Evolutionary conservation across 1,284 basidiomycete species (phyloP), one percentile per base, ranked within the genome.

Genomic region (Leccinum cinnamomeum): DNA sequence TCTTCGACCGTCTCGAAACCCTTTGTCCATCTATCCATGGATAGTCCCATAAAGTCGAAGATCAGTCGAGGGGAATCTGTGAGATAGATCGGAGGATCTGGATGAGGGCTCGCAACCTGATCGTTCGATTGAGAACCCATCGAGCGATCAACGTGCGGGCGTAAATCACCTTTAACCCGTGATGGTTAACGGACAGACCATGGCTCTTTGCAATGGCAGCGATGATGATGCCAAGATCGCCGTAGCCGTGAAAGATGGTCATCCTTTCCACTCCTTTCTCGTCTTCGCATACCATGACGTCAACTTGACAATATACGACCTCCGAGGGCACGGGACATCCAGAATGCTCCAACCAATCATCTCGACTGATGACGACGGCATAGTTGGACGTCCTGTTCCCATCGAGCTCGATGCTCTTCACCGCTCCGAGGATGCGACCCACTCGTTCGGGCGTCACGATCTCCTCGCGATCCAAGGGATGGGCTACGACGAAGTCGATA

Each of bases 161-260:
- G 28, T 1, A 18, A 69, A 50, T 69, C 53, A 89, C 89, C 79
- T 83, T 87, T 20, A 90, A 70, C 0, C 88, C 89, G 53, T 82
- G 79, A 33, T 74, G 74, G 7, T 83, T 82, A 1, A 87, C 70
- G 1, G 75, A 71, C 5, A 90, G 67, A 1, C 86, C 85, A 50
- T 76, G 76, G 56, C 81, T 82, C 51, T 79, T 78, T 4, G 79
- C 81, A 14, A 89, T 71, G 6, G 85, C 68, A 12, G 83, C 82
- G 55, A 90, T 71, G 20, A 90, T 87, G 82, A 89, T 87, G 0
- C 85, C 84, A 6, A 89, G 75, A 67, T 90, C 89, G 2, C 89
- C 89, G 66, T 88, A 90, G 3, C 82, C 81, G 62, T 85, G 80
- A 68, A 84, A 83, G 71, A 88, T 82, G 10, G 79, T 67, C 18